Evolutionary conservation across 176 grass and related monocot genomes (phyloP).

Genomic region (Eleusine indica): DNA sequence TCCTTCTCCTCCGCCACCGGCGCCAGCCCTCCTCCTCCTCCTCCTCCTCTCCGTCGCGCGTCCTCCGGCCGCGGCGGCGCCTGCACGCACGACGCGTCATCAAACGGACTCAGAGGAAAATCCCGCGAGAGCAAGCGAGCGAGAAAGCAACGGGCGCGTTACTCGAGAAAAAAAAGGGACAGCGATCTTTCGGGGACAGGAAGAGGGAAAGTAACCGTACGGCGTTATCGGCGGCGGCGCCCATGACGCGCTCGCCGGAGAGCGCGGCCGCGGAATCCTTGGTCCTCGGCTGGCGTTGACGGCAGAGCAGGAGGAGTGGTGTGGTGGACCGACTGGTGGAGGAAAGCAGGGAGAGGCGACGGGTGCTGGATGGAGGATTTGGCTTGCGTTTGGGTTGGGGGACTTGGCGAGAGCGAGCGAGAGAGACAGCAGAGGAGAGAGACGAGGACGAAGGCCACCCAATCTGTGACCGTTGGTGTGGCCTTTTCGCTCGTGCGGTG

Average conservation of each 20-base stretch:
- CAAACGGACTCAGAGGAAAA: neutral
- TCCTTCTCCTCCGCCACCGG: conserved; percentile 36
- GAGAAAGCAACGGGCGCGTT: neutral
- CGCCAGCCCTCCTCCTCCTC: neutral
- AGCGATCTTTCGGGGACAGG: too few species aligned
- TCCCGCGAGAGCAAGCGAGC: neutral
- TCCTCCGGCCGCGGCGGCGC: conserved; percentile 39
- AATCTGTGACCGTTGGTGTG: conserved; percentile 76
- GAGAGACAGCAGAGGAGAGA: neutral
- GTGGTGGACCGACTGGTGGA: neutral
- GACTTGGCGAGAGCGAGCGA: neutral
- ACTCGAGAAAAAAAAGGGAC: neutral
- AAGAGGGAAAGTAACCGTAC: conserved; percentile 25
- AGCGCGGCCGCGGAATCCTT: neutral
- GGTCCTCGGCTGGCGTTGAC: neutral
- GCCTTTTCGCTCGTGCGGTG: conserved; percentile 56
- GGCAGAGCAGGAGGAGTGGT: neutral
- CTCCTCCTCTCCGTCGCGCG: conserved; percentile 2
- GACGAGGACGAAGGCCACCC: conserved; percentile 3
- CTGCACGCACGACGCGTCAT: neutral
- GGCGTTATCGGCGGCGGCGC: conserved; percentile 53
- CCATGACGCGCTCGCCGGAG: conserved; percentile 36
- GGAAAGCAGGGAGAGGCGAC: neutral
- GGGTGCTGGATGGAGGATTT: neutral
- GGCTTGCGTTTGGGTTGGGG: neutral